phyloP scores from a whole-genome alignment of 352 stramenopile species.

The Phytophthora litchii region DNA sequence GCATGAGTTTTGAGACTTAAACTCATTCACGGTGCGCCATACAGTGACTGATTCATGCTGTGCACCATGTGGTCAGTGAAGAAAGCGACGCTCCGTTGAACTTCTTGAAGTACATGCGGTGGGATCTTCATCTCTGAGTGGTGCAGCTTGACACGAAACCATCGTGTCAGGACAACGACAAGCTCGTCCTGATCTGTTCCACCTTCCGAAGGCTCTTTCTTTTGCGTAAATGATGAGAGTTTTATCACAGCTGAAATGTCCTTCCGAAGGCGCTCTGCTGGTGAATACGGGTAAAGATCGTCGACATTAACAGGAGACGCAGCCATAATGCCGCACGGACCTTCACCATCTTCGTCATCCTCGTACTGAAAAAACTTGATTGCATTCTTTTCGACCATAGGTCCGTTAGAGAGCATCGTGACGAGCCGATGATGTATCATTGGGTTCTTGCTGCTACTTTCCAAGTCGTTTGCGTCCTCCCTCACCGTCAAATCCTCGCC shows the following conservation, averaged over 20 bases:
- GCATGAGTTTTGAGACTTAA: conserved; percentile 18
- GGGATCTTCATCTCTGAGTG: conserved; percentile 18
- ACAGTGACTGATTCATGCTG: conserved; percentile 40
- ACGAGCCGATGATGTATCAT: conserved; percentile 43
- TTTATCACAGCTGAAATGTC: conserved; percentile 35
- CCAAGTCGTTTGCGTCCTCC: conserved; percentile 44
- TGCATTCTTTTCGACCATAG: conserved; percentile 43
- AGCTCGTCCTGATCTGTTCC: conserved; percentile 13
- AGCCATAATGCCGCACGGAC: conserved; percentile 30
- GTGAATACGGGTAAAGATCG: conserved; percentile 35
- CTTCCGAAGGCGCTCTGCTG: conserved; percentile 31
- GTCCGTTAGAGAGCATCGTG: conserved; percentile 24
- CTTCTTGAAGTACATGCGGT: conserved; percentile 20
- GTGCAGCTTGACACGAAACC: conserved; percentile 33
- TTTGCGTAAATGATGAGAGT: conserved; percentile 24
- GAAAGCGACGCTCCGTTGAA: conserved; percentile 16
- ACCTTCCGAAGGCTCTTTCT: conserved; percentile 14
- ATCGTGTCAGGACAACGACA: conserved; percentile 33
- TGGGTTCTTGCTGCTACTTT: conserved; percentile 10
- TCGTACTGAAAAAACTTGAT: conserved; percentile 38
- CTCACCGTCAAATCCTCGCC: conserved; percentile 44
- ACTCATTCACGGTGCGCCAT: conserved; percentile 6
- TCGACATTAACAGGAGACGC: conserved; percentile 35
- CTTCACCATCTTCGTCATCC: conserved; percentile 9
- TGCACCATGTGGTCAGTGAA: conserved; percentile 36